Conservation (phyloP, 2,329 filamentous ascomycete species). For the Fusarium sublunatum region DNA sequence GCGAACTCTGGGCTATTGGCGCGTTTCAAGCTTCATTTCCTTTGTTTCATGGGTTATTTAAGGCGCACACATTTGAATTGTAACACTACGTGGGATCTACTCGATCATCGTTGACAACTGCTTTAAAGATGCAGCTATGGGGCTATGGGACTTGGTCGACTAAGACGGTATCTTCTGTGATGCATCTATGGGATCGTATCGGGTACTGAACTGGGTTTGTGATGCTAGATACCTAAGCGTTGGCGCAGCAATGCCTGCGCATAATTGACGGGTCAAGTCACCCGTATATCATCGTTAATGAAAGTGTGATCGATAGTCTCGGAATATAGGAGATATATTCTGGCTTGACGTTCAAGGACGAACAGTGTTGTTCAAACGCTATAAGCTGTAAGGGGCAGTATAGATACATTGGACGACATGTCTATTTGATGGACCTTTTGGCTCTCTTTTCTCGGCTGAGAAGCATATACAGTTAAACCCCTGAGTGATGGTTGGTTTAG, state of each 20-base stretch:
- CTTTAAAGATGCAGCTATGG: not conserved
- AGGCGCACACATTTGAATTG: not conserved
- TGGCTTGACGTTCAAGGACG: too few relatives aligned
- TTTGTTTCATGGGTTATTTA: slow-evolving; percentile 22
- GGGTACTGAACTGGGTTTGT: not conserved
- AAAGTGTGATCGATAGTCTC: too few relatives aligned
- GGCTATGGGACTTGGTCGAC: not conserved
- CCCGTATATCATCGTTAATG: too few relatives aligned
- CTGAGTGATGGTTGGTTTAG: too few relatives aligned
- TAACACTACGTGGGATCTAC: slow-evolving; percentile 3
- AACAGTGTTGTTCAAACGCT: too few relatives aligned
- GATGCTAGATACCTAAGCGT: not conserved
- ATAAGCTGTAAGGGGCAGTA: too few relatives aligned
- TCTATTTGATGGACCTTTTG: too few relatives aligned
- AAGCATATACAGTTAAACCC: too few relatives aligned
- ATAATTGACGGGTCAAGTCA: not conserved
- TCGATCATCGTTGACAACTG: not conserved
- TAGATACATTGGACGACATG: too few relatives aligned
- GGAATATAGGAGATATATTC: too few relatives aligned
- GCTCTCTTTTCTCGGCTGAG: too few relatives aligned
- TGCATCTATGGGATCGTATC: not conserved
- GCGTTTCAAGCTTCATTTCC: slow-evolving; percentile 1
- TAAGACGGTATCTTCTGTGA: not conserved
- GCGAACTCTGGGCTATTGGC: not conserved
- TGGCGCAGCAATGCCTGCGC: not conserved